phyloP scores from a whole-genome alignment of 2,329 filamentous ascomycete species.

The Claviceps sp. region DNA sequence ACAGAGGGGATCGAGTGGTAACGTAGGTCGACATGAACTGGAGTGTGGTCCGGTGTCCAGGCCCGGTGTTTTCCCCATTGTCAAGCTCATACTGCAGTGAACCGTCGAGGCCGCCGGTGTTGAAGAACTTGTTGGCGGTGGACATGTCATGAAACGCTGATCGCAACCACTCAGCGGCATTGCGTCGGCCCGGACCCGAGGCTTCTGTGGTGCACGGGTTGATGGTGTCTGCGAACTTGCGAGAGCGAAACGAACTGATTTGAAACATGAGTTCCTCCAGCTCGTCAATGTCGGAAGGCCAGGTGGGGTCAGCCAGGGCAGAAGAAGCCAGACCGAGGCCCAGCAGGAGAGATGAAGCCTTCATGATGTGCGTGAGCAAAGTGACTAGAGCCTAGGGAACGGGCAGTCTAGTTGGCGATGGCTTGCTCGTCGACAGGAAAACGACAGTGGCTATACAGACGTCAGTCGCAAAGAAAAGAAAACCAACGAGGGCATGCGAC shows the following conservation, averaged over 20 bases:
- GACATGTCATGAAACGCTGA: constrained; percentile 50
- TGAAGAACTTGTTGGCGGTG: constrained; percentile 33
- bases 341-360: constrained; percentile 14
- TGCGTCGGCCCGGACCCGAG: constrained; percentile 39
- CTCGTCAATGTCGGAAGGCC: constrained; percentile 46
- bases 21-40: constrained; percentile 40
- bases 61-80: constrained; percentile 41
- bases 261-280: constrained; percentile 52
- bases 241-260: constrained; percentile 37
- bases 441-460: neutral
- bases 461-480: neutral
- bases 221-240: constrained; percentile 42
- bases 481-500: neutral
- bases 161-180: constrained; percentile 48
- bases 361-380: constrained; percentile 8
- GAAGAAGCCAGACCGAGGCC: constrained; percentile 22
- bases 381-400: neutral
- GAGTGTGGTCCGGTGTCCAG: constrained; percentile 40
- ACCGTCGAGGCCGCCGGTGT: constrained; percentile 42
- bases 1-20: constrained; percentile 35
- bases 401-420: neutral
- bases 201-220: constrained; percentile 42
- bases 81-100: constrained; percentile 46
- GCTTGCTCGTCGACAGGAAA: neutral
- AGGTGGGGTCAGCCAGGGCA: constrained; percentile 38